These are phyloP conservation scores for Alectoria sarmentosa DNA, from an alignment of 495 filamentous ascomycete genomes.

Conservation along the genomic window DNA sequence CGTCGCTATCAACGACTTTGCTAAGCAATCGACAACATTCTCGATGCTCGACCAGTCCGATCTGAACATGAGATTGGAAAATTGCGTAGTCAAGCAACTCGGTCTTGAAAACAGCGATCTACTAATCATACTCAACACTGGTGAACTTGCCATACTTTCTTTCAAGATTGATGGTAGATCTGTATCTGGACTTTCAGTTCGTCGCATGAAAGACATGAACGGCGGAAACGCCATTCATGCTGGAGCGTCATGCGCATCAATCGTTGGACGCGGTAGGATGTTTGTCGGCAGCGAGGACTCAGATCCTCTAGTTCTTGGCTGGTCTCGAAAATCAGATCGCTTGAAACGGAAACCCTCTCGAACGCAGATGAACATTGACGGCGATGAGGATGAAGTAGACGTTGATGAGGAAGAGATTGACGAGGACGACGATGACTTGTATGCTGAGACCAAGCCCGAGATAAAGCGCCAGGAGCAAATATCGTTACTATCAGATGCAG, in stretches of 20 bases:
- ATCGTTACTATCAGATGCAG: slow-evolving; percentile 9
- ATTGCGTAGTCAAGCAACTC: slow-evolving; percentile 70
- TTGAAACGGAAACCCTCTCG: slow-evolving; percentile 41
- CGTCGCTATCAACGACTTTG: slow-evolving; percentile 89
- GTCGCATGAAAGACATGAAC: slow-evolving; percentile 48
- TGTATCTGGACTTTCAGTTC: slow-evolving; percentile 74
- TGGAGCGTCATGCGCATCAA: slow-evolving; percentile 59
- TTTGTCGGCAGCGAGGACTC: slow-evolving; percentile 81
- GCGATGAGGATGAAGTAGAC: slow-evolving; percentile 45
- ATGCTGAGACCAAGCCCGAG: slow-evolving; percentile 39
- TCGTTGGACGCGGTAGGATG: slow-evolving; percentile 59
- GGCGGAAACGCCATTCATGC: slow-evolving; percentile 56
- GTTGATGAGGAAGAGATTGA: slow-evolving; percentile 50
- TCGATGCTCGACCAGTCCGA: slow-evolving; percentile 78
- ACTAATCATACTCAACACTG: slow-evolving; percentile 73
- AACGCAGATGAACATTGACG: slow-evolving; percentile 34
- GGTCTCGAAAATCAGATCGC: slow-evolving; percentile 52
- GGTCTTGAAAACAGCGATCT: slow-evolving; percentile 70
- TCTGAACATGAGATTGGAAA: slow-evolving; percentile 71
- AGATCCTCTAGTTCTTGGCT: slow-evolving; percentile 77
- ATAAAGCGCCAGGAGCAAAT: slow-evolving; percentile 14
- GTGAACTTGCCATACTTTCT: slow-evolving; percentile 64
- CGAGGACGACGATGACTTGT: slow-evolving; percentile 62
- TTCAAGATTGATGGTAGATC: slow-evolving; percentile 91
- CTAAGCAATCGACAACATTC: slow-evolving; percentile 71